phyloP scores from a whole-genome alignment of 208 protist species.

The Trichomonas gallinae region DNA sequence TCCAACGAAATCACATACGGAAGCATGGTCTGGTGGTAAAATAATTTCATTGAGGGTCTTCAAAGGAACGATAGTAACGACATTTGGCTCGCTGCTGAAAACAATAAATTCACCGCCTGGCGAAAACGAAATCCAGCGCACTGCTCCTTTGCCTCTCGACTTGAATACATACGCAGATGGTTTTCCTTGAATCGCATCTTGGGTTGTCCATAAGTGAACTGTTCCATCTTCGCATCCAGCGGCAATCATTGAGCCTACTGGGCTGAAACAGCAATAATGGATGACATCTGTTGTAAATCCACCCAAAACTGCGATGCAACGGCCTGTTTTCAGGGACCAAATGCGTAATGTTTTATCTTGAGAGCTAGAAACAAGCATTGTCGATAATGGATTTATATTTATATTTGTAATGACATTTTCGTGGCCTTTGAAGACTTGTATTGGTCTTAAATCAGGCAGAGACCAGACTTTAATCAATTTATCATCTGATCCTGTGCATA shows the following conservation, averaged over 20 bases:
- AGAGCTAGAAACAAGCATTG: neutral
- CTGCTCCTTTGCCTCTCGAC: neutral
- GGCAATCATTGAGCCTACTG: neutral
- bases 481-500: neutral
- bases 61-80: neutral
- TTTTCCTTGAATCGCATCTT: neutral
- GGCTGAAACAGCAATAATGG: neutral
- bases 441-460: neutral
- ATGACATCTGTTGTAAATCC: neutral
- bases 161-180: neutral
- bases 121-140: neutral
- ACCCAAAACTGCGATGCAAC: neutral
- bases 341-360: neutral
- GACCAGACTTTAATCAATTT: neutral
- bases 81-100: neutral
- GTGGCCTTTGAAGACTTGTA: neutral
- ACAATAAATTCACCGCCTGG: neutral
- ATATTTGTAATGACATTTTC: neutral
- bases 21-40: neutral
- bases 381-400: neutral
- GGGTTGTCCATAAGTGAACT: neutral
- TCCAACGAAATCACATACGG: neutral
- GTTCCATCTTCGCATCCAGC: neutral
- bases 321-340: neutral
- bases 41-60: neutral